These are phyloP conservation scores for Paraurostyla sp. DNA, from an alignment of 73 alveolate genomes.

Conservation along the genomic window DNA sequence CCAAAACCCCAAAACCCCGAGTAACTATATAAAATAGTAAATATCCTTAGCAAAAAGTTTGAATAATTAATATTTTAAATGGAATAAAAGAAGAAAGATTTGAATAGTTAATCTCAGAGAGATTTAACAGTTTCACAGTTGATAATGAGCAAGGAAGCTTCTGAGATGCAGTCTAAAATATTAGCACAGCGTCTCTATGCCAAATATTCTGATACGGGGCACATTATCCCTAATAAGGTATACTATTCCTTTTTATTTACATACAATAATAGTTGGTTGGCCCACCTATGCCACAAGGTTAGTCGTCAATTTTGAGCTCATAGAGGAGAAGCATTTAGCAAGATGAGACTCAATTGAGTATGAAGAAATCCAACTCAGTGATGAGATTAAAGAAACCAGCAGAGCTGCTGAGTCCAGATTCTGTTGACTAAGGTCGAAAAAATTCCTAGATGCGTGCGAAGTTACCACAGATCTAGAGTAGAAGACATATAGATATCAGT, in stretches of 20 bases:
- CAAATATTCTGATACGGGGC: constrained; percentile 71
- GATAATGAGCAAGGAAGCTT: background rate
- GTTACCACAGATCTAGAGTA: constrained; percentile 38
- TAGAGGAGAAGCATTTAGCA: background rate
- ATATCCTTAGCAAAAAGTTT: background rate
- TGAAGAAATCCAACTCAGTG: constrained; percentile 2
- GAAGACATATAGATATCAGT: constrained; percentile 25
- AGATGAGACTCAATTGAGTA: background rate
- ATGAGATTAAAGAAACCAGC: constrained; percentile 15
- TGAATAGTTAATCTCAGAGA: constrained; percentile 21
- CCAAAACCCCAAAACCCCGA: constrained; percentile 60
- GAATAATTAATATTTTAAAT: constrained; percentile 49
- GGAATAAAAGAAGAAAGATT: constrained; percentile 61
- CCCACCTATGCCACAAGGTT: constrained; percentile 40
- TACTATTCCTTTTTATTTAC: background rate
- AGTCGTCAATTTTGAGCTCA: constrained; percentile 3
- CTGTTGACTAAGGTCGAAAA: background rate
- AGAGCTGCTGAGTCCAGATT: background rate
- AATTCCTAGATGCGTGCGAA: constrained; percentile 44
- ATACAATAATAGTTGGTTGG: constrained; percentile 37
- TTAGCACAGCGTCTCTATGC: constrained; percentile 68
- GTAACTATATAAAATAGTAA: background rate
- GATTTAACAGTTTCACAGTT: constrained; percentile 25
- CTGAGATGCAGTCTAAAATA: constrained; percentile 8
- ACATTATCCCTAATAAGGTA: constrained; percentile 69